phyloP scores from a whole-genome alignment of 495 filamentous ascomycete species.

The Penicillium mononematosum region DNA sequence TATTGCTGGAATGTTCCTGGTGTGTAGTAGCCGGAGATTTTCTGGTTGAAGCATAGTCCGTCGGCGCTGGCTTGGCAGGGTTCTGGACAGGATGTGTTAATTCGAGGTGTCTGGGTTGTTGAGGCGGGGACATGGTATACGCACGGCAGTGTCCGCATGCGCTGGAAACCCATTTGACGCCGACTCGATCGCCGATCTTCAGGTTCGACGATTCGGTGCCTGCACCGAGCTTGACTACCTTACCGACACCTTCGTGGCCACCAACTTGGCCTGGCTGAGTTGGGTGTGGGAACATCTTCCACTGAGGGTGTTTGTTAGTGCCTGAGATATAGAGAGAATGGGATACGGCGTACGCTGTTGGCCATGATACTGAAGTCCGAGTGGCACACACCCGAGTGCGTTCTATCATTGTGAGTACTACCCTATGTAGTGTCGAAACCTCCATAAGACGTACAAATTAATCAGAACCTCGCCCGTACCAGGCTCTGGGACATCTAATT shows the following conservation, averaged over 20 bases:
- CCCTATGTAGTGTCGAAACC: neutral
- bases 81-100: slow-evolving; percentile 20
- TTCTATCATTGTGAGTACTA: slow-evolving; percentile 38
- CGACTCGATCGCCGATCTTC: slow-evolving; percentile 66
- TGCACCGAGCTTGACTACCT: slow-evolving; percentile 59
- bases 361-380: slow-evolving; percentile 65
- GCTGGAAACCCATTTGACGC: slow-evolving; percentile 55
- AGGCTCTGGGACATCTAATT: slow-evolving; percentile 65
- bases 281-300: slow-evolving; percentile 57
- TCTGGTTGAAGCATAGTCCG: slow-evolving; percentile 56
- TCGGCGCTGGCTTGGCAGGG: slow-evolving; percentile 60
- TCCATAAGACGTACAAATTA: slow-evolving; percentile 49
- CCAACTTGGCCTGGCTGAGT: slow-evolving; percentile 65
- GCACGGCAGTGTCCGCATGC: slow-evolving; percentile 50
- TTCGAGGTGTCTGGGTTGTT: neutral
- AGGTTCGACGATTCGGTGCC: slow-evolving; percentile 49
- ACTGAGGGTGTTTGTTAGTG: slow-evolving; percentile 34
- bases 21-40: slow-evolving; percentile 54
- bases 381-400: slow-evolving; percentile 70
- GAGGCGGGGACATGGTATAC: slow-evolving; percentile 10
- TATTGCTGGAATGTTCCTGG: slow-evolving; percentile 76
- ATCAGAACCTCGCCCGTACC: slow-evolving; percentile 63
- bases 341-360: slow-evolving; percentile 38
- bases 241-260: slow-evolving; percentile 62
- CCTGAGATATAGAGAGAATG: slow-evolving; percentile 2